Conservation (phyloP, 495 filamentous ascomycete genomes). For the Platismatia glauca region DNA sequence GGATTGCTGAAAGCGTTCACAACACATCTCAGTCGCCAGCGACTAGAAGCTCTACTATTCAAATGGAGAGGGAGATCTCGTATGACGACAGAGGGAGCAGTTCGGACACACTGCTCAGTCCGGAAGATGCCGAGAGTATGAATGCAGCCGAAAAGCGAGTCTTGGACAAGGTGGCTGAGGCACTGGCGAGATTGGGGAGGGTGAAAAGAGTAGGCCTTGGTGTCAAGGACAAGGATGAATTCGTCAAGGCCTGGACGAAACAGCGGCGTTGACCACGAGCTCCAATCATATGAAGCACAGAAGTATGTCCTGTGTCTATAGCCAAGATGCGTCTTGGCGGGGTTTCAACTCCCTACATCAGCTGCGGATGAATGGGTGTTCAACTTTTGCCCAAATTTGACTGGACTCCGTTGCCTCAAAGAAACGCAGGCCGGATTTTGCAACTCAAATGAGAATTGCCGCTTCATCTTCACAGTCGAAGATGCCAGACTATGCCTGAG, state of each 20-base stretch:
- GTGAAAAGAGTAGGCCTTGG: slow-evolving; percentile 87
- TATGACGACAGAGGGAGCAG: slow-evolving; percentile 32
- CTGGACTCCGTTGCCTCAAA: neutral
- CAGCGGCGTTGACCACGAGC: slow-evolving; percentile 22
- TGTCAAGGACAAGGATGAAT: slow-evolving; percentile 70
- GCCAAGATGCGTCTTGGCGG: no score
- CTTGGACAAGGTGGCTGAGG: slow-evolving; percentile 69
- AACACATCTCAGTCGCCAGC: slow-evolving; percentile 29
- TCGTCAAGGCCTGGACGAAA: slow-evolving; percentile 59
- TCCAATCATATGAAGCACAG: neutral
- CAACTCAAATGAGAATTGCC: neutral
- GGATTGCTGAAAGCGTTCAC: slow-evolving; percentile 66
- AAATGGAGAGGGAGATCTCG: slow-evolving; percentile 33
- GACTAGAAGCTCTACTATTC: slow-evolving; percentile 35
- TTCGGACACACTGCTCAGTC: slow-evolving; percentile 30
- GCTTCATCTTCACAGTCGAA: neutral
- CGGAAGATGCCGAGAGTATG: slow-evolving; percentile 32
- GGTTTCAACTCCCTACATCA: neutral
- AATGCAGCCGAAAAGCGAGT: slow-evolving; percentile 51
- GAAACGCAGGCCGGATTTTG: neutral
- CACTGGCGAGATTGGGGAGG: slow-evolving; percentile 77
- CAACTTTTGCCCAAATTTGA: no score
- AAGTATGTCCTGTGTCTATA: neutral
- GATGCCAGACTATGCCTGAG: neutral
- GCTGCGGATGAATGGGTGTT: neutral